These are phyloP conservation scores for Mycosarcoma maydis DNA, from an alignment of 1,284 basidiomycete genomes.

Conservation along the genomic window DNA sequence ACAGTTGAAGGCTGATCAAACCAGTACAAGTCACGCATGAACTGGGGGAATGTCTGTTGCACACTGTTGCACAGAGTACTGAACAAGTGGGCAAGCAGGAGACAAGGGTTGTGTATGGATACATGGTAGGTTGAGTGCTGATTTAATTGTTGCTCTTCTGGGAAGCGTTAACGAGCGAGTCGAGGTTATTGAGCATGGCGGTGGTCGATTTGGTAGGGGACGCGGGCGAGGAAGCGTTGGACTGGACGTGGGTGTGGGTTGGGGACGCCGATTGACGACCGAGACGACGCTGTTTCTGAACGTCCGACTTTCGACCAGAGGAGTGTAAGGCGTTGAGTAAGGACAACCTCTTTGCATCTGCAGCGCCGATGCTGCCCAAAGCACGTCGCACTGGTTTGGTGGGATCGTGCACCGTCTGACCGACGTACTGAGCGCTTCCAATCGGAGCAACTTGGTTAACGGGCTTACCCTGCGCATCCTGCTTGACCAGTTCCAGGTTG, in stretches of 20 bases:
- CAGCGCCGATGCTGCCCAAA: slow-evolving; percentile 2
- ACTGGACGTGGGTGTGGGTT: neutral
- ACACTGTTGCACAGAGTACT: too few relatives aligned
- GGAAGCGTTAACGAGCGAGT: slow-evolving; percentile 21
- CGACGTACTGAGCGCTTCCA: slow-evolving; percentile 28
- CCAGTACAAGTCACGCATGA: too few relatives aligned
- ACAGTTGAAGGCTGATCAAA: too few relatives aligned
- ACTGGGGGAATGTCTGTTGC: too few relatives aligned
- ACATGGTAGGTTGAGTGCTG: too few relatives aligned
- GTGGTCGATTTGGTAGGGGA: slow-evolving; percentile 6
- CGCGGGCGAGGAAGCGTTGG: too few relatives aligned
- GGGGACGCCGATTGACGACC: slow-evolving; percentile 13
- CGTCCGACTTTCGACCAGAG: slow-evolving; percentile 10
- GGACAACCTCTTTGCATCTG: neutral
- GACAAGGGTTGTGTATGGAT: too few relatives aligned
- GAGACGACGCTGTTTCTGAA: slow-evolving; percentile 20
- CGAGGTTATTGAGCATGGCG: slow-evolving; percentile 39
- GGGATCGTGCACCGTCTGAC: slow-evolving; percentile 30
- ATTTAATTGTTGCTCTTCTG: neutral
- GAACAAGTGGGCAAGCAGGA: too few relatives aligned
- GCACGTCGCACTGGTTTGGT: slow-evolving; percentile 18
- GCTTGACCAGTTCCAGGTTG: slow-evolving; percentile 35
- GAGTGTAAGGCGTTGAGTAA: neutral
- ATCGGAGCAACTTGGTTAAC: slow-evolving; percentile 1
- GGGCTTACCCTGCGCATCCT: slow-evolving; percentile 16